Base-by-base conservation (phyloP, 768 basidiomycete species). In the Scleroderma bovista region DNA sequence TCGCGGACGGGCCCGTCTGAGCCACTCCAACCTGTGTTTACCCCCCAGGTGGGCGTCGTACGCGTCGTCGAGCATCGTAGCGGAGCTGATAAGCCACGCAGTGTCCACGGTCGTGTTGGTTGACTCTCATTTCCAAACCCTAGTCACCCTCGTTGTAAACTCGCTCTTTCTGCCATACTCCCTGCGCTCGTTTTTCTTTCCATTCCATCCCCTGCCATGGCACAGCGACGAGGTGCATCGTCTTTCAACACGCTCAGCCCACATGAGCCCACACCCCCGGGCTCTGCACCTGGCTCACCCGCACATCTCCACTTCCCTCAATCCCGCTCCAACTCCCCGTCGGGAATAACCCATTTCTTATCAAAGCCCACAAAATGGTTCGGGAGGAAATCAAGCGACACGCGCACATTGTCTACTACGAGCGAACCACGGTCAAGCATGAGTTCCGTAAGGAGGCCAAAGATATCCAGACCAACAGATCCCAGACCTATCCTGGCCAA, bases 401-500 rank as follows among this genome's bases (percentile, higher is more conserved):
- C 80, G 39, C 76, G 77, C 61, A 56, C 72, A 32, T 55, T 74
- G 33, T 55, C 72, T 52, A 44, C 65, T 37, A 48, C 70, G 20
- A 47, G 67, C 33, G 79, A 82, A 49, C 75, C 80, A 1, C 69
- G 81, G 51, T 56, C 75, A 1, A 82, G 78, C 53, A 70, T 64
- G 13, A 73, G 74, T 45, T 75, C 76, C 3, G 54, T 65, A 44
- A 68, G 85, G 52, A 88, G 85, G 54, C 85, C 80, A 47, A 90
- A 88, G 74, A 92, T 91, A 33, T 91, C 89, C 29, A 81, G 84
- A 41, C 88, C 88, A 1, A 88, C 87, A 5, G 89, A 91, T 58
- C 88, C 87, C 9, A 71, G 88, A 19, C 89, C 87, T 3, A 84
- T 91, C 47, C 66, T 86, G 55, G 56, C 68, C 3, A 68, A 65